Base-by-base conservation (phyloP, 352 stramenopile species). In the Phytophthora pluvialis region DNA sequence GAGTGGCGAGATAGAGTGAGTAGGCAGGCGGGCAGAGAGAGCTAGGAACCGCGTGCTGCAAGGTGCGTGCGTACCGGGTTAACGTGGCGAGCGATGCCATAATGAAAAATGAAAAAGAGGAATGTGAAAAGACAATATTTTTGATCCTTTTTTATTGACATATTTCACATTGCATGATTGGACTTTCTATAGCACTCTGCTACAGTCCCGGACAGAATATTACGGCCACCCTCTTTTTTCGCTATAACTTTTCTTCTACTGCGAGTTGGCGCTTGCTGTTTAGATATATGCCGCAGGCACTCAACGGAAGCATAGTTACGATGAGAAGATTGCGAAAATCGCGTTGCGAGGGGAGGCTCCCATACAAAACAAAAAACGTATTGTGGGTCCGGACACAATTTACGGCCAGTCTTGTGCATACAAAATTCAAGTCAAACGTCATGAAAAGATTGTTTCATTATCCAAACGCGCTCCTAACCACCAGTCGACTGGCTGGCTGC, bases 61-160 rank as follows among this genome's bases (percentile, higher is more conserved):
- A 45, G 26, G 8, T 15, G n/a, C 5, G 21, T 21, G 18, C 35
- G 15, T 33, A 72, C 64, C 50, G 45, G 15, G 64, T 72, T 28
- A 72, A 72, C 9, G 39, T 56, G 36, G 60, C 51, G 0, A 68
- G 50, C 49, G 57, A 54, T 21, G 42, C 48, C 61, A 70, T 70
- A 11, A 62, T 51, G 31, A 35, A 11, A 35, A 35, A 35, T 35
- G 6, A 7, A 48, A 12, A 29, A 40, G 16, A 40, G 7, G 4
- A 16, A n/a, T 3, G 3, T 43, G 7, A n/a, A n/a, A n/a, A n/a
- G n/a, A 9, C 5, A 43, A 16, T 43, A 8, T 18, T 21, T 35
- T 35, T 35, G 31, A 35, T 44, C 11, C 5, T 25, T 9, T 26
- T 18, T 44, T 26, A 26, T 5, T 40, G 35, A 3, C 13, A 40